Evolutionary conservation across 345 rosid species (phyloP).

Genomic region (Abelmoschus esculentus): DNA sequence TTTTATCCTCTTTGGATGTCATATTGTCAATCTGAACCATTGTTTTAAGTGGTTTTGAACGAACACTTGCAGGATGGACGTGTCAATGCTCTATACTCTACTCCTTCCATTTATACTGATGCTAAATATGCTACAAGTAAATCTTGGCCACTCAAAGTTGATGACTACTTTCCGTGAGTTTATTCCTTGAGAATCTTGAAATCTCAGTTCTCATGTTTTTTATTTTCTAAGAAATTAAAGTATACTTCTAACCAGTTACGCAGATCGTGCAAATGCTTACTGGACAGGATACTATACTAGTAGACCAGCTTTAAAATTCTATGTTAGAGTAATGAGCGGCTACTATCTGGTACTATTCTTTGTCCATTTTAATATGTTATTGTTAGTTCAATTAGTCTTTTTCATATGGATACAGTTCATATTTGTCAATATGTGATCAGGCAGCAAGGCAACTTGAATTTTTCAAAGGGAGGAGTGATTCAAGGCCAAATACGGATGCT

Average conservation of each 20-base stretch:
- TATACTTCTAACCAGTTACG: conserved; percentile 53
- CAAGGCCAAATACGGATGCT: conserved; percentile 66
- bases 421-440: conserved; percentile 26
- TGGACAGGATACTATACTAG: conserved; percentile 98
- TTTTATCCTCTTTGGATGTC: neutral
- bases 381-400: neutral
- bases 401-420: conserved; percentile 7
- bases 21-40: conserved; percentile 7
- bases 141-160: conserved; percentile 83
- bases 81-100: conserved; percentile 87
- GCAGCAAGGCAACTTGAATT: conserved; percentile 93
- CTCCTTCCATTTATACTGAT: conserved; percentile 95
- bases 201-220: conserved; percentile 6
- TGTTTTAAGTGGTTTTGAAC: conserved; percentile 11
- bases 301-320: conserved; percentile 85
- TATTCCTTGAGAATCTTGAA: conserved; percentile 7
- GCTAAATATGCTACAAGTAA: conserved; percentile 70
- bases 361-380: neutral
- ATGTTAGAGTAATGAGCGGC: conserved; percentile 85
- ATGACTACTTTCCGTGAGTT: conserved; percentile 94
- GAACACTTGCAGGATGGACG: conserved; percentile 72
- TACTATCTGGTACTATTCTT: conserved; percentile 67
- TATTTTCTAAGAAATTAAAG: conserved; percentile 18
- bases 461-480: conserved; percentile 58
- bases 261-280: conserved; percentile 86